A percentile compares a stretch with the other conserved stretches of the same genome.
phyloP scores from a whole-genome alignment of 1,284 basidiomycete species.

The Vanrija humicola region DNA sequence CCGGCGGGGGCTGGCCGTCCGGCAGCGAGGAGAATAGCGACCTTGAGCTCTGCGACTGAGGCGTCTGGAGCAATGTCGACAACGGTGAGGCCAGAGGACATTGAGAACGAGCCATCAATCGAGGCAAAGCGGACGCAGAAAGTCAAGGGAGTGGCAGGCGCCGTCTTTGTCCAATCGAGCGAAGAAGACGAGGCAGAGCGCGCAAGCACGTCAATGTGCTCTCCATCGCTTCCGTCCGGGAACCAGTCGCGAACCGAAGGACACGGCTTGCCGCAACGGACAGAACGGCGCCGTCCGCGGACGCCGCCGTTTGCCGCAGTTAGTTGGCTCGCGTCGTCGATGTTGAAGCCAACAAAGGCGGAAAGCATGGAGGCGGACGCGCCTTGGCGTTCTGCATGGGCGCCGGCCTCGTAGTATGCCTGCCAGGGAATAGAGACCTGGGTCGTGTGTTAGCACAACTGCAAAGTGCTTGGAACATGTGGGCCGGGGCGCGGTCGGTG shows the following conservation, averaged over 20 bases:
- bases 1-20: constrained; percentile 17
- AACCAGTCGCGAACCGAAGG: constrained; percentile 21
- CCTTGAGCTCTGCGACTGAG: constrained; percentile 37
- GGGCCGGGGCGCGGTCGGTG: neutral
- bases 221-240: constrained; percentile 2
- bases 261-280: neutral
- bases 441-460: neutral
- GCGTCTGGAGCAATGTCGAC: constrained; percentile 32
- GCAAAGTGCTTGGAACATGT: neutral
- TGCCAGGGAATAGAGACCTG: constrained; percentile 43
- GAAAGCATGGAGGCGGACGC: constrained; percentile 32
- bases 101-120: neutral
- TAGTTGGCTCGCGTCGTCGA: constrained; percentile 40
- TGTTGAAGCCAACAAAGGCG: constrained; percentile 39
- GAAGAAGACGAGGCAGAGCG: constrained; percentile 17
- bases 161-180: constrained; percentile 6
- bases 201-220: constrained; percentile 28
- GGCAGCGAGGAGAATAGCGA: constrained; percentile 29
- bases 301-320: constrained; percentile 18
- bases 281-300: neutral
- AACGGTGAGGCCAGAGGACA: constrained; percentile 16
- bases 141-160: constrained; percentile 2
- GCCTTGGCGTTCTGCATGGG: constrained; percentile 32
- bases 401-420: constrained; percentile 35
- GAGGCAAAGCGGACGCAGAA: constrained; percentile 6